Conservation (phyloP, 306 rosid genomes). For the Pachyrhizus erosus region DNA sequence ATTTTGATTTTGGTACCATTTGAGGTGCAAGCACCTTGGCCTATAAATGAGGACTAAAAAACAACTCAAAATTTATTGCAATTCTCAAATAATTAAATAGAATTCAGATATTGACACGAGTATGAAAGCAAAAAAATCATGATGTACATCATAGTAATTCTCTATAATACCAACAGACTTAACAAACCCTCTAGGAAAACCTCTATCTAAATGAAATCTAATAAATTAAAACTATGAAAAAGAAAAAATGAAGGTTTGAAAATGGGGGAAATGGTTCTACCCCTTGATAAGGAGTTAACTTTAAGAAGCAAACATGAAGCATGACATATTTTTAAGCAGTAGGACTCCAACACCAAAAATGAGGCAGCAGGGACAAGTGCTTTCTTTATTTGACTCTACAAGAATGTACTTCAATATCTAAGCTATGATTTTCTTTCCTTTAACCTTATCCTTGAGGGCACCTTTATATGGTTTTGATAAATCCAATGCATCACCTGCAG, state of each 20-base stretch:
- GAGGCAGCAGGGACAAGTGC: slow-evolving; percentile 32
- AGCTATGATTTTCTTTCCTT: slow-evolving; percentile 68
- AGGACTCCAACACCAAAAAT: slow-evolving; percentile 38
- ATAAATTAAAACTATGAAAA: slow-evolving; percentile 24
- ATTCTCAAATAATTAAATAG: slow-evolving; percentile 32
- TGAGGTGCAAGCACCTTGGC: neutral
- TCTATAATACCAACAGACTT: slow-evolving; percentile 52
- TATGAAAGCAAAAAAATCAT: slow-evolving; percentile 42
- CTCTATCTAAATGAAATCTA: slow-evolving; percentile 25
- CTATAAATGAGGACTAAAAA: slow-evolving; percentile 15
- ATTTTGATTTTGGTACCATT: slow-evolving; percentile 2
- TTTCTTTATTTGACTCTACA: slow-evolving; percentile 41
- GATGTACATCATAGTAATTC: slow-evolving; percentile 56
- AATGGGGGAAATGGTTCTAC: slow-evolving; percentile 31
- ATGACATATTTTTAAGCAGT: slow-evolving; percentile 23
- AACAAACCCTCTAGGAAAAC: slow-evolving; percentile 22
- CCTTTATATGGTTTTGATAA: slow-evolving; percentile 51
- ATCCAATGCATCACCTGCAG: slow-evolving; percentile 56
- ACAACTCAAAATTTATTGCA: slow-evolving; percentile 42
- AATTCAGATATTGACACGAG: slow-evolving; percentile 51
- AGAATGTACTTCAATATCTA: slow-evolving; percentile 42
- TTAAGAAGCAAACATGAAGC: slow-evolving; percentile 47
- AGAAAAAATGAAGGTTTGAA: slow-evolving; percentile 37
- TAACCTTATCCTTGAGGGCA: slow-evolving; percentile 52
- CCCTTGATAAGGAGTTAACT: slow-evolving; percentile 53